phyloP scores from a whole-genome alignment of 2,329 filamentous ascomycete genomes.

The Colletotrichum euphorbiae region DNA sequence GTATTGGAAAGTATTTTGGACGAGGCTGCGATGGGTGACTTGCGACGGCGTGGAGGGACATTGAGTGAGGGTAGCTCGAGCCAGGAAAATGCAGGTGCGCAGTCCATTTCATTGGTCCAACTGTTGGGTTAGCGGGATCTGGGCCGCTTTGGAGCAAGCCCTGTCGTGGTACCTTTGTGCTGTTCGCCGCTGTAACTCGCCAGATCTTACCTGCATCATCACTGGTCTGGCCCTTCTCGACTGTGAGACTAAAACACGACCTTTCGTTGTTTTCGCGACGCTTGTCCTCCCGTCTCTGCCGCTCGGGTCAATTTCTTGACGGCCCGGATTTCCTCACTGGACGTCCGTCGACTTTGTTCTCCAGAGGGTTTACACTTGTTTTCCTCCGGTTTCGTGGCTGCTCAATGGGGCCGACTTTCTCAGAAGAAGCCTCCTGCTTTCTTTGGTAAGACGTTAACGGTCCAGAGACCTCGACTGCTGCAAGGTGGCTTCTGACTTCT shows the following conservation, averaged over 20 bases:
- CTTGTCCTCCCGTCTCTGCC: constrained; percentile 6
- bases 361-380: not conserved
- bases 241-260: not conserved
- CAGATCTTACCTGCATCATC: constrained; percentile 18
- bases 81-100: constrained; percentile 1
- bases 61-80: constrained; percentile 18
- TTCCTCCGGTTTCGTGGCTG: not conserved
- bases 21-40: constrained; percentile 30
- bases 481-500: constrained; percentile 21
- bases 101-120: constrained; percentile 16
- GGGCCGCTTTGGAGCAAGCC: constrained; percentile 6
- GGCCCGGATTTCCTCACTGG: not conserved
- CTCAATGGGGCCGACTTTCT: no score
- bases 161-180: constrained; percentile 10
- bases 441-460: constrained; percentile 36
- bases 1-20: constrained; percentile 21
- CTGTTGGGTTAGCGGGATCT: constrained; percentile 1
- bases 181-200: not conserved
- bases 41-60: constrained; percentile 4
- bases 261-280: constrained; percentile 1
- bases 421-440: not conserved
- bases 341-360: not conserved
- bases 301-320: constrained; percentile 10
- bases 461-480: not conserved
- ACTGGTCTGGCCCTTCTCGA: not conserved